Percentiles rank a stretch among this genome's conserved stretches.
These are phyloP conservation scores for Avicennia marina DNA, from an alignment of 257 asterid species.

Conservation along the genomic window DNA sequence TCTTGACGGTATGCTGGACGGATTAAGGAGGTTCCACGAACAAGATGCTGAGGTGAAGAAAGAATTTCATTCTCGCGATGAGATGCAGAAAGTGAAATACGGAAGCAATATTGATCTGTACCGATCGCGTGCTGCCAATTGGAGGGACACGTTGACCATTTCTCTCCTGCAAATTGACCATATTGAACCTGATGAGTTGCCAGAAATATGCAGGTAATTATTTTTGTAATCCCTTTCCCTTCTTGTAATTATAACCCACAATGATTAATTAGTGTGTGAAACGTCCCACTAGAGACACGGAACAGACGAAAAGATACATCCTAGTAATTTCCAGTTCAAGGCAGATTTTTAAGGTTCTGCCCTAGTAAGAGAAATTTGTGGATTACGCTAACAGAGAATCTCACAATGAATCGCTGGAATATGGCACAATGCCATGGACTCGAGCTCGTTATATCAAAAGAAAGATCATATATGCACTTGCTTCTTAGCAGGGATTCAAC, in stretches of 20 bases:
- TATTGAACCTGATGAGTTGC: conserved; percentile 45
- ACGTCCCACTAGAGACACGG: no score
- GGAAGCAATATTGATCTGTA: conserved; percentile 52
- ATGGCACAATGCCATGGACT: no score
- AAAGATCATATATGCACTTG: no score
- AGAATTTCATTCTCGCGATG: conserved; percentile 30
- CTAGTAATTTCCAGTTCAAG: no score
- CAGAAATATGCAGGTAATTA: conserved; percentile 53
- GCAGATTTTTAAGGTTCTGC: no score
- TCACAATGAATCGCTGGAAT: no score
- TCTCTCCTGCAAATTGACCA: conserved; percentile 9
- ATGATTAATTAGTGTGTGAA: no score
- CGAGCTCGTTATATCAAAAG: no score
- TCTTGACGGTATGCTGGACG: conserved; percentile 48
- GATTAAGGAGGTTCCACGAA: conserved; percentile 51
- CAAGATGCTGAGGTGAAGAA: conserved; percentile 47
- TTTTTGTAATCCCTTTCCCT: no score
- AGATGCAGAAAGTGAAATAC: conserved; percentile 36
- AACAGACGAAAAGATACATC: no score
- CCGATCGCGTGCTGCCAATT: conserved; percentile 44
- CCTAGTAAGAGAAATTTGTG: no score
- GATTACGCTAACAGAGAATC: no score
- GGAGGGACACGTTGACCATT: conserved; percentile 65
- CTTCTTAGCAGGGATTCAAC: conserved; percentile 38
- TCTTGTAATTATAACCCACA: background rate